A percentile compares a stretch with the other conserved stretches of the same genome.
These are phyloP conservation scores for Penicillium janthinellum DNA, from an alignment of 2,329 filamentous ascomycete species.

Conservation along the genomic window DNA sequence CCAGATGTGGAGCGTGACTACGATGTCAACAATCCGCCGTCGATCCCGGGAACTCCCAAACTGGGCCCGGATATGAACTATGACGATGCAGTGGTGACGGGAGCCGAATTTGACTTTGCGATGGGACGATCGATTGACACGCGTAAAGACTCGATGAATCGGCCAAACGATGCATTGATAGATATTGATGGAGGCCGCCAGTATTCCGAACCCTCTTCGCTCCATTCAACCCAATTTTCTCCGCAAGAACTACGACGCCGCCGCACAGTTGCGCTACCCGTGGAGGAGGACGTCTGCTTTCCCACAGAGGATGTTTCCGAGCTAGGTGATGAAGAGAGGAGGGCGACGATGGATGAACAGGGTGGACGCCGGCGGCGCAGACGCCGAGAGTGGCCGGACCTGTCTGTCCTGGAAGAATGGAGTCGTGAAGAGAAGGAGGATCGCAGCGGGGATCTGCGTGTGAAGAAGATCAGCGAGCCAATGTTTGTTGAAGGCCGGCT, in stretches of 20 bases:
- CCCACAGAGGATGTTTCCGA: slow-evolving; percentile 78
- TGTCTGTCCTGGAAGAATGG: slow-evolving; percentile 85
- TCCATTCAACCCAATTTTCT: slow-evolving; percentile 42
- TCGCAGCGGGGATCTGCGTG: slow-evolving; percentile 76
- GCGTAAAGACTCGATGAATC: slow-evolving; percentile 32
- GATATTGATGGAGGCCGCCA: slow-evolving; percentile 43
- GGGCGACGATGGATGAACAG: slow-evolving; percentile 49
- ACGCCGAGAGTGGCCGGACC: slow-evolving; percentile 79
- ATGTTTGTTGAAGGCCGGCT: slow-evolving; percentile 88
- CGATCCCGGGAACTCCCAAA: slow-evolving; percentile 60
- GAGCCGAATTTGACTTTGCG: slow-evolving; percentile 45
- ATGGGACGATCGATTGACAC: slow-evolving; percentile 40
- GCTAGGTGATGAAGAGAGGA: slow-evolving; percentile 71
- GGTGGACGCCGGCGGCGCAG: slow-evolving; percentile 58
- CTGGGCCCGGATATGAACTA: slow-evolving; percentile 55
- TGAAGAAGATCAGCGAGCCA: slow-evolving; percentile 91
- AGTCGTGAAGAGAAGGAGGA: slow-evolving; percentile 86
- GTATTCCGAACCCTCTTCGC: slow-evolving; percentile 38
- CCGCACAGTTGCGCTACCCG: slow-evolving; percentile 63
- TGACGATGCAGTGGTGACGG: slow-evolving; percentile 56
- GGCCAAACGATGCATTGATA: slow-evolving; percentile 46
- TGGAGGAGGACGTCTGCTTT: slow-evolving; percentile 90
- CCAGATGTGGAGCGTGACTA: slow-evolving; percentile 47
- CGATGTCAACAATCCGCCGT: slow-evolving; percentile 68
- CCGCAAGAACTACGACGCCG: slow-evolving; percentile 50